Evolutionary conservation across 1,284 basidiomycete genomes (phyloP).

Genomic region (Volvariella surrecta): DNA sequence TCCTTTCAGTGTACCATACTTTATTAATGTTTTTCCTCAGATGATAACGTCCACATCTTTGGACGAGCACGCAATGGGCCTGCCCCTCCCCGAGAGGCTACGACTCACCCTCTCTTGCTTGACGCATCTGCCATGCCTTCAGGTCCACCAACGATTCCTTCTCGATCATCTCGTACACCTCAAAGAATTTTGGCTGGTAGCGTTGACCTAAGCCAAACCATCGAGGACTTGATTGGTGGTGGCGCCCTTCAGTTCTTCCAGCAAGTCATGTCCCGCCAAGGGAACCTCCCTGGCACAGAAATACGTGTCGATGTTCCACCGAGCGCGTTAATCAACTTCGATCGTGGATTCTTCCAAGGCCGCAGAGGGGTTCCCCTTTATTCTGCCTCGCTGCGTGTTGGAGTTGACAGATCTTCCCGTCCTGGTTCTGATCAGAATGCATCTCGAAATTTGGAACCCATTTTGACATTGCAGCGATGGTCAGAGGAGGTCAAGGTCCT

Average conservation of each 20-base stretch:
- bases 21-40: conserved; percentile 19
- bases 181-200: conserved; percentile 43
- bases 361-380: conserved; percentile 38
- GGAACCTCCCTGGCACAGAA: conserved; percentile 43
- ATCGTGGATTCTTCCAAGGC: conserved; percentile 38
- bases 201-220: conserved; percentile 64
- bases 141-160: conserved; percentile 34
- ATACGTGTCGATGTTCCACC: conserved; percentile 68
- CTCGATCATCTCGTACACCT: conserved; percentile 46
- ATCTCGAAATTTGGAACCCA: conserved; percentile 62
- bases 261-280: conserved; percentile 57
- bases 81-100: conserved; percentile 48
- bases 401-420: conserved; percentile 48
- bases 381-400: conserved; percentile 48
- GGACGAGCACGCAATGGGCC: conserved; percentile 46
- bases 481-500: conserved; percentile 81
- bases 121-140: conserved; percentile 43
- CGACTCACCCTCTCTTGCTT: conserved; percentile 77
- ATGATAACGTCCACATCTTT: conserved; percentile 54
- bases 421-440: conserved; percentile 33
- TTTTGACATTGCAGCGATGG: conserved; percentile 87
- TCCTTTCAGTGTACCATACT: conserved; percentile 5
- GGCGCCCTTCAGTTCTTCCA: conserved; percentile 82
- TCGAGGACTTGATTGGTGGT: conserved; percentile 78
- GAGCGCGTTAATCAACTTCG: conserved; percentile 47